Base-by-base conservation (phyloP, 1,139 yeast species). In the Candida gigantensis region DNA sequence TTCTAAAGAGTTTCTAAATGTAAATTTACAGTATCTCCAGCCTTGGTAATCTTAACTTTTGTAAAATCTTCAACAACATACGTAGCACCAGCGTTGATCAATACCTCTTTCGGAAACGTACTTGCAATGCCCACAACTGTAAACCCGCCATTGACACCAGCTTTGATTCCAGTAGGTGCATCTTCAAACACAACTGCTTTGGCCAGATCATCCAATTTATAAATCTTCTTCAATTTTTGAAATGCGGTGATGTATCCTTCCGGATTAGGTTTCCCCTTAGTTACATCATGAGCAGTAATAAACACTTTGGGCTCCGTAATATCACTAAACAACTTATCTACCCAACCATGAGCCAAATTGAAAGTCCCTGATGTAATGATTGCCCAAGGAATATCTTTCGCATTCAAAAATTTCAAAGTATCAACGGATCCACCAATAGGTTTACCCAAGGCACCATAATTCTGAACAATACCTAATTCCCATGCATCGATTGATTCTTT, bases 361-460 rank as follows among this genome's bases (percentile, higher is more conserved):
- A 33, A 20, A 5, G 57, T 53, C 3, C 56, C 58, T 1, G 57
- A 52, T 5, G 58, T 54, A 3, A 54, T 51, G 13, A 53, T 48
- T 0, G 52, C 57, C 58, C 57, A 53, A 10, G 43, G 32, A 8
- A 34, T 26, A 2, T 36, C 36, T 11, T 21, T 19, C 17, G 30
- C 19, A 28, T 49, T 50, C 24, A 50, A 35, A 3, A n/a, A n/a
- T 6, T 23, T 19, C 17, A 53, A 41, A 16, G 51, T 36, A 6
- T 32, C 39, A 5, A 40, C 13, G 1, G 51, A 43, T 4, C 55
- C 56, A 6, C 17, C 25, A 9, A 53, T 47, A 17, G 48, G 46
- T 11, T 39, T 37, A 3, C 53, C 55, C 34, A 51, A 45, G 29
- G 50, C 46, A 14, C 55, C 55, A 21, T 46, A 51, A 9, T 47